Conservation (phyloP, 2,329 filamentous ascomycete genomes). For the Pseudocercospora eumusae region DNA sequence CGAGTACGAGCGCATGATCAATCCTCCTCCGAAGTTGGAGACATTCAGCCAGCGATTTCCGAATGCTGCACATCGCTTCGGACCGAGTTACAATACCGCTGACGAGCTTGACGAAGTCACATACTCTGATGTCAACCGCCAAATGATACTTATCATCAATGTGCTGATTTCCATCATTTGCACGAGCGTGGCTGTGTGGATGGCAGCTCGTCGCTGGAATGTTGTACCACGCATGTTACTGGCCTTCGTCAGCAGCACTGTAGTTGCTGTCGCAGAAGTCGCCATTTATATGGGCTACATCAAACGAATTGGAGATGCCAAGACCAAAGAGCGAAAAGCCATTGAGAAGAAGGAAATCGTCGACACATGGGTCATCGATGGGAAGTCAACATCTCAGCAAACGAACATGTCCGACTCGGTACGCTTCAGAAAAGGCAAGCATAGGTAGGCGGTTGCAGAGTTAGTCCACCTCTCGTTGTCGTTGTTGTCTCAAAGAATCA, state of each 20-base stretch:
- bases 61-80: constrained; percentile 53
- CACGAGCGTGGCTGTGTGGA: constrained; percentile 74
- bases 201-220: constrained; percentile 75
- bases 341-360: constrained; percentile 69
- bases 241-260: constrained; percentile 67
- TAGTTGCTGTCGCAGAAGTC: constrained; percentile 75
- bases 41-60: constrained; percentile 63
- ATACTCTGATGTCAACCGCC: constrained; percentile 74
- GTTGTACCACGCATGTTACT: constrained; percentile 69
- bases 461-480: neutral
- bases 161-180: constrained; percentile 84
- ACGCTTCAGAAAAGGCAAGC: constrained; percentile 48
- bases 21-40: constrained; percentile 58
- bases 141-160: constrained; percentile 83
- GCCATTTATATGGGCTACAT: constrained; percentile 75
- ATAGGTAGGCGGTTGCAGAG: constrained; percentile 40
- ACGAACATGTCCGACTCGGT: constrained; percentile 24
- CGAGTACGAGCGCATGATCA: constrained; percentile 78
- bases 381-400: constrained; percentile 24
- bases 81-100: constrained; percentile 43
- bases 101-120: constrained; percentile 63
- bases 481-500: constrained; percentile 19
- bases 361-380: constrained; percentile 66
- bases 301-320: constrained; percentile 69
- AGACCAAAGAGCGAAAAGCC: constrained; percentile 60